These are phyloP conservation scores for Phytophthora pisi DNA, from an alignment of 352 stramenopile species.

Conservation along the genomic window DNA sequence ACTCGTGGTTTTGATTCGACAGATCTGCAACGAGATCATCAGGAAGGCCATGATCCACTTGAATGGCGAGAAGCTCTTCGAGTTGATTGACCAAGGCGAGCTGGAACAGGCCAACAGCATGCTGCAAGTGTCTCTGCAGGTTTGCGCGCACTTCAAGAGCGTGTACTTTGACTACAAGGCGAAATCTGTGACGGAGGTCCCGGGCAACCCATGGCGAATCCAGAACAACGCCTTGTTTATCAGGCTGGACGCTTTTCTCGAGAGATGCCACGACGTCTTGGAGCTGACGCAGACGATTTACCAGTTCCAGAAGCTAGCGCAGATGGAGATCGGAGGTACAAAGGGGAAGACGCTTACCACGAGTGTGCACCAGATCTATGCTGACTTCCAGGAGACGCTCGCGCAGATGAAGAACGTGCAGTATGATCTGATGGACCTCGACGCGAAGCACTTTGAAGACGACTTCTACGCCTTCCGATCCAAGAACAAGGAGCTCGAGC, in stretches of 20 bases:
- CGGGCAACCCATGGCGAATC: conserved; percentile 88
- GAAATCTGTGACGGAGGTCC: conserved; percentile 78
- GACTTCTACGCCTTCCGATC: conserved; percentile 91
- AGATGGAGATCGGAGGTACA: conserved; percentile 91
- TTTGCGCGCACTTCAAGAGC: conserved; percentile 91
- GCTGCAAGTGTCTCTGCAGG: conserved; percentile 72
- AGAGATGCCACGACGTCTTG: conserved; percentile 91
- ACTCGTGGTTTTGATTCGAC: conserved; percentile 87
- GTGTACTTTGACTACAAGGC: conserved; percentile 94
- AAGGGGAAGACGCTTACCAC: conserved; percentile 93
- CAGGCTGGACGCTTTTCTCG: conserved; percentile 89
- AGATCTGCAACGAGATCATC: conserved; percentile 92
- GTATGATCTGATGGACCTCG: conserved; percentile 91
- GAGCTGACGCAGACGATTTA: conserved; percentile 91
- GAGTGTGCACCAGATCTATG: conserved; percentile 88
- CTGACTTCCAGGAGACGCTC: conserved; percentile 86
- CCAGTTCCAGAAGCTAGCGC: conserved; percentile 88
- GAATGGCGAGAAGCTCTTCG: conserved; percentile 80
- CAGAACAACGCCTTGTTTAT: conserved; percentile 94
- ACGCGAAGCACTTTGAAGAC: conserved; percentile 91
- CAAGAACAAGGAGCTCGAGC: conserved; percentile 90
- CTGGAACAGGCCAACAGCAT: conserved; percentile 75
- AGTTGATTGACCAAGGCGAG: conserved; percentile 80
- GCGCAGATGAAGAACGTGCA: conserved; percentile 75
- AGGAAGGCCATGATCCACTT: conserved; percentile 72